Percentiles rank a stretch among this genome's conserved stretches.
Evolutionary conservation across 2,329 filamentous ascomycete genomes (phyloP).

Genomic region (Didymella segeticola): DNA sequence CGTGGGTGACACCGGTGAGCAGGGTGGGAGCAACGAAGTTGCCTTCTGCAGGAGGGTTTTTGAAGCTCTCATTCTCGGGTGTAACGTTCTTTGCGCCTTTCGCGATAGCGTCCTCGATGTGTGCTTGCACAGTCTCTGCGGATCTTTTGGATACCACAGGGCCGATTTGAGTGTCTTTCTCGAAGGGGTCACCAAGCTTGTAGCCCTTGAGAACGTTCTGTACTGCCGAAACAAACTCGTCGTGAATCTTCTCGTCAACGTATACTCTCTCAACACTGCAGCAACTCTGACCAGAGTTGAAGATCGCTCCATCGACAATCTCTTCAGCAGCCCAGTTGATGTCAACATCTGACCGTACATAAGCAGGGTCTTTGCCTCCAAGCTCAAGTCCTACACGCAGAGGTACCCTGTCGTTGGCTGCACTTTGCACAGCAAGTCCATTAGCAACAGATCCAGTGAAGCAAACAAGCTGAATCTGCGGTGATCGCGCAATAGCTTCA

Average conservation of each 20-base stretch:
- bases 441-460: conserved; percentile 94
- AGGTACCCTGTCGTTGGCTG: conserved; percentile 77
- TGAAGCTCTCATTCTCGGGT: conserved; percentile 80
- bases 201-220: conserved; percentile 81
- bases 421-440: conserved; percentile 83
- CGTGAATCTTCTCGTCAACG: conserved; percentile 83
- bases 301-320: conserved; percentile 94
- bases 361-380: conserved; percentile 93
- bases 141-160: conserved; percentile 86
- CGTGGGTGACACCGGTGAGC: conserved; percentile 78
- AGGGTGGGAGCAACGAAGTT: conserved; percentile 91
- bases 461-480: conserved; percentile 80
- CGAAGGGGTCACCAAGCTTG: conserved; percentile 85
- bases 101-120: conserved; percentile 80
- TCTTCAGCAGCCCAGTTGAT: conserved; percentile 89
- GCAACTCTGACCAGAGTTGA: conserved; percentile 98
- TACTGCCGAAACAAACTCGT: conserved; percentile 78
- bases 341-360: conserved; percentile 85
- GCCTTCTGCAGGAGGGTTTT: conserved; percentile 73
- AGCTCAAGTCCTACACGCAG: conserved; percentile 89
- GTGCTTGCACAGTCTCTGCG: conserved; percentile 75
- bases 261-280: conserved; percentile 93
- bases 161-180: conserved; percentile 80
- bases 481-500: conserved; percentile 78
- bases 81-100: conserved; percentile 87